Percentiles rank a stretch among this genome's conserved stretches.
Conservation (phyloP, 208 protist genomes). For the Perkinsela sp. region DNA sequence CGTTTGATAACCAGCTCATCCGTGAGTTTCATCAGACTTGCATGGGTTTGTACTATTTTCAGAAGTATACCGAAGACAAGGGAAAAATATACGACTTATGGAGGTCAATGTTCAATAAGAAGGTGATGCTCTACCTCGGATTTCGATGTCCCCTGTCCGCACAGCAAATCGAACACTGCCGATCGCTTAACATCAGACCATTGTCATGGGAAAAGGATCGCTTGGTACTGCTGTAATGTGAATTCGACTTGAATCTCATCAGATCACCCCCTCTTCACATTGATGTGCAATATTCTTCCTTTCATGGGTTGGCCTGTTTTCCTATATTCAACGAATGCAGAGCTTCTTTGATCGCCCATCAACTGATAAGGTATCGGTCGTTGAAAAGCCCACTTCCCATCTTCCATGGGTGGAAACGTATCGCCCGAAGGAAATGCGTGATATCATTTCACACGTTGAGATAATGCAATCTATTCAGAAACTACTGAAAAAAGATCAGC, state of each 20-base stretch:
- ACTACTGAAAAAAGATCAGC: conserved; percentile 38
- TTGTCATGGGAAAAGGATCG: not conserved
- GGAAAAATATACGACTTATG: not conserved
- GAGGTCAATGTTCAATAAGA: not conserved
- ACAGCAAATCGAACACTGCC: not conserved
- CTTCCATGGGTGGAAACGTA: conserved; percentile 70
- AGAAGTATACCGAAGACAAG: not conserved
- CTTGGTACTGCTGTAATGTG: not conserved
- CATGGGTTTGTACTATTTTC: not conserved
- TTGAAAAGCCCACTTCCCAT: not conserved
- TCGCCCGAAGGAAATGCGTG: conserved; percentile 63
- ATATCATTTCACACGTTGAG: conserved; percentile 83
- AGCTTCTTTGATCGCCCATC: not conserved
- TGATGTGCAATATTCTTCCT: too few relatives aligned
- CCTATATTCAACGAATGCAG: not conserved
- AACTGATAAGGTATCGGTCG: not conserved
- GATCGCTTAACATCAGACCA: not conserved
- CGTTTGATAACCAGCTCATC: not conserved
- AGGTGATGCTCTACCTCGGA: conserved; percentile 1
- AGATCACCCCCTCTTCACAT: too few relatives aligned
- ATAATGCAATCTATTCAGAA: conserved; percentile 69
- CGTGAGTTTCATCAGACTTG: not conserved
- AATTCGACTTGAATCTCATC: not conserved
- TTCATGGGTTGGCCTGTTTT: not conserved
- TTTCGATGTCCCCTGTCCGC: not conserved